These are phyloP conservation scores for Beauveria varroae DNA, from an alignment of 2,329 filamentous ascomycete genomes.

Conservation along the genomic window DNA sequence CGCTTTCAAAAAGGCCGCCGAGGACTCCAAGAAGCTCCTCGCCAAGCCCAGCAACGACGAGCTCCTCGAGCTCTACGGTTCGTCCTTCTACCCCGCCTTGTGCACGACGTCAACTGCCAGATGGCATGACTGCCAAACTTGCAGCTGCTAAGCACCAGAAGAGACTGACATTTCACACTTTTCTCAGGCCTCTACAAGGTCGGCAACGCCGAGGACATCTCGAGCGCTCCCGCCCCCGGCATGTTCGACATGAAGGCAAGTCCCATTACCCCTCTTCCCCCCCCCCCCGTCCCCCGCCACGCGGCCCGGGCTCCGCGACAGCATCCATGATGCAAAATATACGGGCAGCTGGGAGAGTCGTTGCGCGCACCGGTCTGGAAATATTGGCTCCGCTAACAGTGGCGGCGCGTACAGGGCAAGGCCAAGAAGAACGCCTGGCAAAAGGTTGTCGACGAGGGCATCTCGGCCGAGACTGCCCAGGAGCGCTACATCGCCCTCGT, in stretches of 20 bases:
- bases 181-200: slow-evolving; percentile 51
- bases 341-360: background rate
- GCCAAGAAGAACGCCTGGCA: slow-evolving; percentile 76
- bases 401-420: slow-evolving; percentile 51
- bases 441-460: slow-evolving; percentile 55
- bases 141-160: background rate
- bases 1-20: slow-evolving; percentile 49
- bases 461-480: slow-evolving; percentile 62
- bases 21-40: slow-evolving; percentile 60
- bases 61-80: slow-evolving; percentile 56
- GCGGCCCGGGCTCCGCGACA: background rate
- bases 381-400: background rate
- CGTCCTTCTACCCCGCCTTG: slow-evolving; percentile 15
- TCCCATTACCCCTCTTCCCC: background rate
- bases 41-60: slow-evolving; percentile 57
- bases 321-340: background rate
- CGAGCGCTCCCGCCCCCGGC: slow-evolving; percentile 50
- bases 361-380: background rate
- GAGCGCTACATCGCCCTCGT: slow-evolving; percentile 67
- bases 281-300: background rate
- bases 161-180: background rate
- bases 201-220: slow-evolving; percentile 48
- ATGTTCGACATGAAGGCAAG: slow-evolving; percentile 63
- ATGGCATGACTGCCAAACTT: no score
- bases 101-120: background rate